phyloP scores from a whole-genome alignment of 2,329 filamentous ascomycete species.

The Colletotrichum neosansevieriae region DNA sequence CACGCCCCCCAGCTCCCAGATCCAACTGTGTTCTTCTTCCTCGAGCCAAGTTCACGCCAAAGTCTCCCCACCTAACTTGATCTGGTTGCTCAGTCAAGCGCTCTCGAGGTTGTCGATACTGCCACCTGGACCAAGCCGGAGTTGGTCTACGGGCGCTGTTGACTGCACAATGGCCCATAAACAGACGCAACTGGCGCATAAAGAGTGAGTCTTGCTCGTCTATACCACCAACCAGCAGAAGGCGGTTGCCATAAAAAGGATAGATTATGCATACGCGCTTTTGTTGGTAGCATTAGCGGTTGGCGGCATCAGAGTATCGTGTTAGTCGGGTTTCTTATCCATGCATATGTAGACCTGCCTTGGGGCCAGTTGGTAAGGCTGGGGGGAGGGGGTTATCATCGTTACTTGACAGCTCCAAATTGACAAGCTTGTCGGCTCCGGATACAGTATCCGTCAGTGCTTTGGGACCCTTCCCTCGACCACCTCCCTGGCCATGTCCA shows the following conservation, averaged over 20 bases:
- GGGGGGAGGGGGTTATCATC: no score
- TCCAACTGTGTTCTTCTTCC: constrained; percentile 2
- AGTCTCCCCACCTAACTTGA: constrained; percentile 3
- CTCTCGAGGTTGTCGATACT: not conserved
- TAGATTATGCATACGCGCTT: not conserved
- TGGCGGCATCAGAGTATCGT: not conserved
- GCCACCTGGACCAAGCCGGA: no score
- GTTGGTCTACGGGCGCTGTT: no score
- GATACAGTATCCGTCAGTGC: constrained; percentile 7
- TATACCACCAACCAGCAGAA: no score
- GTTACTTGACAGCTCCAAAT: constrained; percentile 10
- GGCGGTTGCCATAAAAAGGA: no score
- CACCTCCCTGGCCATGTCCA: constrained; percentile 22
- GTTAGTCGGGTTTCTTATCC: not conserved
- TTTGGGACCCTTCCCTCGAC: not conserved
- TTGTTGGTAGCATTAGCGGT: not conserved
- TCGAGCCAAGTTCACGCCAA: not conserved
- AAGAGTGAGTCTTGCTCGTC: no score
- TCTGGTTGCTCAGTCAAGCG: not conserved
- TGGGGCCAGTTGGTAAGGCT: not conserved
- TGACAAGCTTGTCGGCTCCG: constrained; percentile 13
- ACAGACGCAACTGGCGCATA: no score
- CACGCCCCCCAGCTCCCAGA: not conserved
- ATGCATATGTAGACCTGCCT: constrained; percentile 1
- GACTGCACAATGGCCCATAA: no score